Evolutionary conservation across 805 yeast genomes (phyloP).

Genomic region (Saccharomycopsis synnaedendra): DNA sequence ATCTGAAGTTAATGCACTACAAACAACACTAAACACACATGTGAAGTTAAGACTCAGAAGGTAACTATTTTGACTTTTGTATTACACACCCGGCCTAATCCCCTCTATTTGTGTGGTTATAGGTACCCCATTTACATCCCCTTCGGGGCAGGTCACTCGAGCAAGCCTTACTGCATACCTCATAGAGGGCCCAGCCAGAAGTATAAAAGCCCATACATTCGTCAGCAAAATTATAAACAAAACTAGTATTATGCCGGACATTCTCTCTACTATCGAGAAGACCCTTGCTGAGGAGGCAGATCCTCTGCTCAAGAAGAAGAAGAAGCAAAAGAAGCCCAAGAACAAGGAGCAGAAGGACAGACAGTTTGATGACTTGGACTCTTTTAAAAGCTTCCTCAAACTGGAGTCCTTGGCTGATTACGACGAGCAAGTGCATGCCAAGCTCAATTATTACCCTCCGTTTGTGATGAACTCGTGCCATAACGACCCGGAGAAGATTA

Average conservation of each 20-base stretch:
- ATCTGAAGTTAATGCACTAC: too few species aligned
- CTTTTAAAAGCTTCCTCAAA: constrained; percentile 52
- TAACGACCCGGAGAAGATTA: constrained; percentile 58
- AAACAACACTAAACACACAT: too few species aligned
- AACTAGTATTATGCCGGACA: constrained; percentile 15
- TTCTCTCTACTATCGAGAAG: constrained; percentile 15
- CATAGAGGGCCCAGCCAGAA: too few species aligned
- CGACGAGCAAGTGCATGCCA: constrained; percentile 51
- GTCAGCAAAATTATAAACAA: neutral
- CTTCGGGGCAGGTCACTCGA: too few species aligned
- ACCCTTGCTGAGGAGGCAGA: constrained; percentile 15
- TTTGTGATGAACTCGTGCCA: constrained; percentile 57
- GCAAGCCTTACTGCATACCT: too few species aligned
- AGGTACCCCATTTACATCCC: too few species aligned
- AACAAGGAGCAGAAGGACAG: neutral
- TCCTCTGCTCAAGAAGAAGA: constrained; percentile 13
- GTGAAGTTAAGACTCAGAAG: too few species aligned
- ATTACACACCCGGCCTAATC: too few species aligned
- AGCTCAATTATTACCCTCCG: constrained; percentile 60
- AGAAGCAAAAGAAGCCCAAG: constrained; percentile 9
- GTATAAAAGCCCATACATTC: too few species aligned
- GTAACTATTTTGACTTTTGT: too few species aligned
- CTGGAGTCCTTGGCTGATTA: constrained; percentile 74
- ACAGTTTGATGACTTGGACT: constrained; percentile 46
- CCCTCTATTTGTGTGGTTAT: too few species aligned